phyloP scores from a whole-genome alignment of 495 filamentous ascomycete species.

The Tuber magnatum region DNA sequence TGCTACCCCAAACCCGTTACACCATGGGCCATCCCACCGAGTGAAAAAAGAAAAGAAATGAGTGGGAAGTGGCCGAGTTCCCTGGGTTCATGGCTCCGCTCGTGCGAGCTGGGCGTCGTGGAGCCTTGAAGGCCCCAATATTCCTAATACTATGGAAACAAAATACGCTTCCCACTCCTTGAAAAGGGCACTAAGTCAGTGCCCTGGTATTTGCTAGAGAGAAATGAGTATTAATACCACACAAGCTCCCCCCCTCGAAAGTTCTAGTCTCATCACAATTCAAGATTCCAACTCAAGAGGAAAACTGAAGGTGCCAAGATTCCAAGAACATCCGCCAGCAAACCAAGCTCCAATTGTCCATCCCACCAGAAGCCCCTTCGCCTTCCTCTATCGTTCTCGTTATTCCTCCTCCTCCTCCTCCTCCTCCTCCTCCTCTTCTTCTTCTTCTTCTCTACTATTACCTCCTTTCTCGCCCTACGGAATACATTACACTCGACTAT shows the following conservation, averaged over 20 bases:
- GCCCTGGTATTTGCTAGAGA: background rate
- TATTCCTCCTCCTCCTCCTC: background rate
- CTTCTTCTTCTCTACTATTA: background rate
- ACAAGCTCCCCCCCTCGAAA: background rate
- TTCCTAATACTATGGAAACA: background rate
- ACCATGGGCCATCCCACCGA: background rate
- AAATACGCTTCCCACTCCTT: background rate
- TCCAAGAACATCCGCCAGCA: background rate
- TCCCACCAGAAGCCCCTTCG: background rate
- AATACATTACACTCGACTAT: background rate
- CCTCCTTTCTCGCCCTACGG: background rate
- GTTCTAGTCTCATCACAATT: background rate
- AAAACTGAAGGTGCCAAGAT: background rate
- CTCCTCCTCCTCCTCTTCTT: background rate
- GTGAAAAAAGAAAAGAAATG: background rate
- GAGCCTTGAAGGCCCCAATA: background rate
- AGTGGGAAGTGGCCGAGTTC: background rate
- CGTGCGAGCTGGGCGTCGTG: background rate
- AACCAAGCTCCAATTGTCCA: background rate
- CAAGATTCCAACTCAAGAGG: background rate
- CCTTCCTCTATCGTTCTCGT: background rate
- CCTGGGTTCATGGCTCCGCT: background rate
- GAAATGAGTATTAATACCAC: background rate
- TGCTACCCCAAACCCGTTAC: background rate
- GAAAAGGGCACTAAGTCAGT: background rate